Evolutionary conservation across 1,284 basidiomycete genomes (phyloP).

Genomic region (Ceratobasidium sp.): DNA sequence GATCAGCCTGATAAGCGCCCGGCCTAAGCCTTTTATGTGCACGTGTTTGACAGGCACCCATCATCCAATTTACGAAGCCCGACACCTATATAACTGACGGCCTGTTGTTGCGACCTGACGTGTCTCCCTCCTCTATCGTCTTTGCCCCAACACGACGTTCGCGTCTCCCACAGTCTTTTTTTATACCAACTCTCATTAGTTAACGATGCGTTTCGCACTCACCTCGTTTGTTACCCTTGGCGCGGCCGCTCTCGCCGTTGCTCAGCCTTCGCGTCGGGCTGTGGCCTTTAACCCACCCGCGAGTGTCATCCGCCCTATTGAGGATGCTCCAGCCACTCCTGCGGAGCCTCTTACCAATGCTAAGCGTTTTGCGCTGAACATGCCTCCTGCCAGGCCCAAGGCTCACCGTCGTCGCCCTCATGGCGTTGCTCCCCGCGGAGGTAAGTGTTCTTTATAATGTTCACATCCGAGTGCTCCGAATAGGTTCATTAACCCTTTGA

Average conservation of each 20-base stretch:
- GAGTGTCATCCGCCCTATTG: not conserved
- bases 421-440: not conserved
- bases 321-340: not conserved
- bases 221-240: conserved; percentile 7
- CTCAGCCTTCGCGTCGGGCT: not conserved
- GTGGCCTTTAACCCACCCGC: not conserved
- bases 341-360: conserved; percentile 16
- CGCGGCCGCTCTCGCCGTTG: not conserved
- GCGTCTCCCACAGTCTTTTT: not conserved
- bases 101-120: too few relatives aligned
- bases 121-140: not conserved
- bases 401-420: conserved; percentile 5
- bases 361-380: conserved; percentile 26
- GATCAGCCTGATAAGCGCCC: not conserved
- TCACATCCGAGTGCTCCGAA: not conserved
- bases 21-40: not conserved
- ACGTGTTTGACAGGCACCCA: too few relatives aligned
- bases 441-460: not conserved
- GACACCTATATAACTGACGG: not conserved
- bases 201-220: conserved; percentile 4
- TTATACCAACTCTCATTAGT: not conserved
- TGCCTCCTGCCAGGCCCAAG: conserved; percentile 27
- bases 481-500: not conserved
- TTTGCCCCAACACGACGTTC: not conserved
- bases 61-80: not conserved